Percentiles rank a stretch among this genome's conserved stretches.
phyloP scores from a whole-genome alignment of 495 filamentous ascomycete genomes.

The Penicillium riverlandense region DNA sequence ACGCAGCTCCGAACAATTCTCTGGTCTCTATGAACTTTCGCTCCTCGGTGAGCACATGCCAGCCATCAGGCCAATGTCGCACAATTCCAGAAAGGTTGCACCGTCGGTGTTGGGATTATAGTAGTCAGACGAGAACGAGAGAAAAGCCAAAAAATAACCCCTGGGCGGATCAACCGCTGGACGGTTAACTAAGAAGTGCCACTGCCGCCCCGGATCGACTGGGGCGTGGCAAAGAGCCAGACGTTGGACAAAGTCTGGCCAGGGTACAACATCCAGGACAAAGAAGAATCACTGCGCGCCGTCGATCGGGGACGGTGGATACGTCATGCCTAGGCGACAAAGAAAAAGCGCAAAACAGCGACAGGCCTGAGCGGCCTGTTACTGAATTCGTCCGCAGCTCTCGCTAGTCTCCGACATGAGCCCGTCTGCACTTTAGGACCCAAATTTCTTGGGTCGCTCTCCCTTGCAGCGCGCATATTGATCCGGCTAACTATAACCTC shows the following conservation, averaged over 20 bases:
- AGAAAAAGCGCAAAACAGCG: background rate
- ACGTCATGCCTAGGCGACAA: background rate
- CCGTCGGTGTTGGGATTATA: slow-evolving; percentile 1
- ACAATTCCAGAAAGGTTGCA: slow-evolving; percentile 15
- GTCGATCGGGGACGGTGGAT: background rate
- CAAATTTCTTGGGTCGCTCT: no score
- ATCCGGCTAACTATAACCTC: no score
- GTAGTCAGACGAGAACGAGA: no score
- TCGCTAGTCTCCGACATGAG: no score
- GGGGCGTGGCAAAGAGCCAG: slow-evolving; percentile 1
- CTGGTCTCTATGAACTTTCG: no score
- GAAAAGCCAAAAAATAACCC: slow-evolving; percentile 7
- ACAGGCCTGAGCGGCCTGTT: slow-evolving; percentile 2
- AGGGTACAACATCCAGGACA: no score
- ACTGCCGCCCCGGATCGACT: slow-evolving; percentile 26
- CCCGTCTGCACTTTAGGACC: no score
- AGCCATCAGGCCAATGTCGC: background rate
- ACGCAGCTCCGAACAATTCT: no score
- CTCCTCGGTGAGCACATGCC: no score
- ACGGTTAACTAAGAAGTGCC: slow-evolving; percentile 9
- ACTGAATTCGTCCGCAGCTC: no score
- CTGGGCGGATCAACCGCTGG: slow-evolving; percentile 32
- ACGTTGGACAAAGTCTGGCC: background rate
- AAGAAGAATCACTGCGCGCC: background rate
- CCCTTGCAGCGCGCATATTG: no score